A percentile compares a stretch with the other conserved stretches of the same genome.
Conservation (phyloP, 768 basidiomycete species). For the Auricularia sp. region DNA sequence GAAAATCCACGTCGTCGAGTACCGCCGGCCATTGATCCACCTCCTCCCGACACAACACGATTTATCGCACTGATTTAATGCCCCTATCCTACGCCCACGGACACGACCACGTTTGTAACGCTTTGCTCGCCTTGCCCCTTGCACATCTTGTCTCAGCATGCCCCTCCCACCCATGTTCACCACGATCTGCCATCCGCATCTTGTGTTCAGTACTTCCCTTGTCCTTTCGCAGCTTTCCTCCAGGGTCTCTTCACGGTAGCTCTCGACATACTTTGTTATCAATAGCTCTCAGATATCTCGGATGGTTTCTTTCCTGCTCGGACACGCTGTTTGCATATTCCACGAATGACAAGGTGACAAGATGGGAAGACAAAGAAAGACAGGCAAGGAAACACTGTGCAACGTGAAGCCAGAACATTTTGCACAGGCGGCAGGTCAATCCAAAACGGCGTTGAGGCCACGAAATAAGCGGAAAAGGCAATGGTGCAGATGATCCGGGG, state of each 20-base stretch:
- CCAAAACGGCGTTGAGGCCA: background rate
- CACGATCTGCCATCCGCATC: background rate
- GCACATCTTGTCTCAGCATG: background rate
- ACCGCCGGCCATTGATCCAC: background rate
- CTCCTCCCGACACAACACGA: background rate
- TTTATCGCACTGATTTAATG: background rate
- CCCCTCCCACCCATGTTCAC: too few species aligned
- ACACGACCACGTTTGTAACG: background rate
- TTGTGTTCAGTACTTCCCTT: background rate
- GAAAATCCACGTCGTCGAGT: background rate
- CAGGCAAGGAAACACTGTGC: background rate
- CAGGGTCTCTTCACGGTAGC: background rate
- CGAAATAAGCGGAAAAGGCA: background rate
- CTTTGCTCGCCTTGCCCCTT: background rate
- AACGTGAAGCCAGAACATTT: background rate
- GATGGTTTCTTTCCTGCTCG: conserved; percentile 1
- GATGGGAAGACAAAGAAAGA: background rate
- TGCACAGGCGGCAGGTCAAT: background rate
- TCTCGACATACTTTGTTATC: background rate
- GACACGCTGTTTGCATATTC: conserved; percentile 4
- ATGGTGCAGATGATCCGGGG: background rate
- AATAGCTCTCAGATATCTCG: background rate
- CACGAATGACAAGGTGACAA: background rate
- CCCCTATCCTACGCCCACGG: background rate
- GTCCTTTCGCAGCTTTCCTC: background rate